Base-by-base conservation (phyloP, 176 grass and related monocot genomes). In the Carex littledalei region DNA sequence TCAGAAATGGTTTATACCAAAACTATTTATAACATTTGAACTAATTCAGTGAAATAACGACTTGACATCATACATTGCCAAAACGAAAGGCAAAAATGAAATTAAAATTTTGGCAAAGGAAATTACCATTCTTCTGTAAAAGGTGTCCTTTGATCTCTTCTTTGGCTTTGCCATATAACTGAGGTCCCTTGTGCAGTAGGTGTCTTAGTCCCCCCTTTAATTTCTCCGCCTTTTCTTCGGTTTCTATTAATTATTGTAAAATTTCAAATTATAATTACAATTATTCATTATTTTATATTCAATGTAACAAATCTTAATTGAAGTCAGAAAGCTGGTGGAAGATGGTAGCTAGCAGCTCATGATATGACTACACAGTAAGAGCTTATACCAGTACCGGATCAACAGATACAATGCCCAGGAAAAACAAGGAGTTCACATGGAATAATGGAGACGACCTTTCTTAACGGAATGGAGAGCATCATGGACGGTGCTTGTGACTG, bases 211-310 rank as follows among this genome's bases (percentile, higher is more conserved):
- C 80, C 21, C 80, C 80, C 43, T 82, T 82, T 39, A 82, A 82
- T 82, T 66, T 82, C 80, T 64, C 80, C 26, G 80, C 60, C 58
- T 82, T 82, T 26, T 63, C 60, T 82, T 82, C 80, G 9, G 80
- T 47, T 82, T 82, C 80, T 82, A 26, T 82, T 82, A 41, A 47
- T 43, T n/a, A 21, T 61, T 63, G 15, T 47, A 81, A 81, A 63
- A 63, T 57, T 63, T 80, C 50, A 16, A 3, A 39, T 39, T 39
- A 39, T 39, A 39, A 39, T 39, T 39, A 5, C 4, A 39, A 39
- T 39, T 39, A 39, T 39, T 39, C 37, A 39, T 39, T 39, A 5
- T 39, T 39, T 39, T 39, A 12, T 35, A 12, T 35, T 67, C 13
- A 35, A 37, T 67, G 17, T 29, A 67, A 2, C 10, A 29, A 35